Base-by-base conservation (phyloP, 805 yeast genomes). In the Suhomyces emberorum region DNA sequence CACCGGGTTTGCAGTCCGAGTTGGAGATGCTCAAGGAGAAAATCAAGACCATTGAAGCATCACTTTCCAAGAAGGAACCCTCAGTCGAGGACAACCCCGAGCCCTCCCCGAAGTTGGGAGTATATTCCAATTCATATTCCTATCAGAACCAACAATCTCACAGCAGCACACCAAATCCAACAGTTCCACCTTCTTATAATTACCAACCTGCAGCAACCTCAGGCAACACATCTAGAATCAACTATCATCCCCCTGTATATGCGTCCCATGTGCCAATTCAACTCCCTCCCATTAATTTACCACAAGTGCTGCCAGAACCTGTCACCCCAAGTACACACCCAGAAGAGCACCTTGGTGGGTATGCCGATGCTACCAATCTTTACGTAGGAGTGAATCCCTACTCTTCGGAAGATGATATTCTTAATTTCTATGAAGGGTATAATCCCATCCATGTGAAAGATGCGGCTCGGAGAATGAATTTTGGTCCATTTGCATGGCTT, bases 401-500 rank as follows among this genome's bases (percentile, higher is more conserved):
- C 41, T 34, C 43, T 15, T 34, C 51, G 25, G 21, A 44, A 41
- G 23, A 52, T 39, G 77, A 70, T 9, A 38, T 39, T 1, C 56
- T 77, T 5, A 63, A 71, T 35, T 58, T 76, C 22, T 70, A 63
- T 41, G 55, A 54, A 1, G 74, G 72, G 2, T 63, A 63, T 43
- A 43, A 65, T 3, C 71, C 82, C 0, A 59, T 74, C 37, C 54
- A 66, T 34, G 42, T 64, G 12, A 62, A 61, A 18, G 67, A 62
- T 32, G 53, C 65, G 4, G 36, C 49, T 10, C 54, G 76, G 28
- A 54, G 70, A 21, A 63, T 65, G 40, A 68, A 69, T 45, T 70
- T 66, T 52, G 83, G 82, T 1, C 77, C 82, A 0, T 61, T 76
- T 23, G 54, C 79, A 1, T 71, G 78, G 70, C 44, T 70, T 3